These are phyloP conservation scores for Fusarium sp. DNA, from an alignment of 2,329 filamentous ascomycete species.

Conservation along the genomic window DNA sequence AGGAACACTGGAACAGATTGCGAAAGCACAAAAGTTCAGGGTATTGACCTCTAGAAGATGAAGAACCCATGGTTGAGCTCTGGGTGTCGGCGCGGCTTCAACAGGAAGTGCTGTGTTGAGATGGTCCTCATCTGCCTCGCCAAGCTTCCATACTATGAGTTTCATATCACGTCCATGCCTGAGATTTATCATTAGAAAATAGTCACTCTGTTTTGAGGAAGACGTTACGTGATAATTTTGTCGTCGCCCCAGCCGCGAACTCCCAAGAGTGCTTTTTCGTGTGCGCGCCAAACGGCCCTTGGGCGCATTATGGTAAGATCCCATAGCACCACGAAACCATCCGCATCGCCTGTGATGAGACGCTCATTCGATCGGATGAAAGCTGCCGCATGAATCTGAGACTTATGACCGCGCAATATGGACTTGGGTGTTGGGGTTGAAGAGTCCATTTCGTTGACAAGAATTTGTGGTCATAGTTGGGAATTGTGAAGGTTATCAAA, in stretches of 20 bases:
- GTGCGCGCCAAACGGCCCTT: slow-evolving; percentile 86
- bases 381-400: slow-evolving; percentile 79
- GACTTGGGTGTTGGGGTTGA: slow-evolving; percentile 57
- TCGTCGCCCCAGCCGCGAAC: slow-evolving; percentile 77
- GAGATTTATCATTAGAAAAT: neutral
- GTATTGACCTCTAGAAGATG: slow-evolving; percentile 88
- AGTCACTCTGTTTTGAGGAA: neutral
- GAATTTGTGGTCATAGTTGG: slow-evolving; percentile 6
- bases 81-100: slow-evolving; percentile 63
- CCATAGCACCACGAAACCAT: slow-evolving; percentile 91
- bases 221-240: slow-evolving; percentile 81
- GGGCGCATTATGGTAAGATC: slow-evolving; percentile 83
- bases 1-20: slow-evolving; percentile 62
- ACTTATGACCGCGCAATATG: slow-evolving; percentile 86
- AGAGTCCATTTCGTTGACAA: slow-evolving; percentile 43
- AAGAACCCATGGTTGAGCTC: slow-evolving; percentile 82
- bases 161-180: slow-evolving; percentile 93
- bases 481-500: slow-evolving; percentile 1
- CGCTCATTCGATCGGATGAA: slow-evolving; percentile 80
- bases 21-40: slow-evolving; percentile 93
- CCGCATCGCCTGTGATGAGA: slow-evolving; percentile 86
- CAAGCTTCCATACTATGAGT: slow-evolving; percentile 84
- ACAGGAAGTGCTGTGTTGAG: slow-evolving; percentile 78
- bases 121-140: slow-evolving; percentile 66
- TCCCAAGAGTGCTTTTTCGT: slow-evolving; percentile 80